A percentile compares a stretch with the other conserved stretches of the same genome.
phyloP scores from a whole-genome alignment of 2,329 filamentous ascomycete genomes.

The Zymoseptoria ardabiliae region DNA sequence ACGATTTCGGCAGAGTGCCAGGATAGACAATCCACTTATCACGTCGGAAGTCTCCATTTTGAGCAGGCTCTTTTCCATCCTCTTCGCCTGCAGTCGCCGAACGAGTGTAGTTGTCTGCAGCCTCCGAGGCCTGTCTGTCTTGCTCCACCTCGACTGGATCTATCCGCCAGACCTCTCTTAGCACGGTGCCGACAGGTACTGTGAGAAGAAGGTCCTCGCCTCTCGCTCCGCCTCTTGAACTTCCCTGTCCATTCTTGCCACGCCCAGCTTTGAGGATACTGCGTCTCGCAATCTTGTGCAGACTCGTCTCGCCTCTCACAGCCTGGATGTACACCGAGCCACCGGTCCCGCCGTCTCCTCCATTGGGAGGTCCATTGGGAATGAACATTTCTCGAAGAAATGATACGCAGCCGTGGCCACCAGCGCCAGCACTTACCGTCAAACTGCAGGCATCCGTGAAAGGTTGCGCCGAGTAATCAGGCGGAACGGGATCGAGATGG shows the following conservation, averaged over 20 bases:
- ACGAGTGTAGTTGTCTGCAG: conserved; percentile 25
- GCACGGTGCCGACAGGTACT: conserved; percentile 86
- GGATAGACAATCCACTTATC: conserved; percentile 85
- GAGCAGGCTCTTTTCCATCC: conserved; percentile 26
- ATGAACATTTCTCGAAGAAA: conserved; percentile 89
- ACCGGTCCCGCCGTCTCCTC: conserved; percentile 85
- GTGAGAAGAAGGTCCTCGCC: conserved; percentile 83
- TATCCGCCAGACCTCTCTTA: conserved; percentile 70
- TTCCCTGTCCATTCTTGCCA: conserved; percentile 73
- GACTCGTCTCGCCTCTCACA: conserved; percentile 78
- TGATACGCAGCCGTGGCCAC: conserved; percentile 88
- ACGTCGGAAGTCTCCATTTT: conserved; percentile 39
- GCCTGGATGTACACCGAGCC: conserved; percentile 94
- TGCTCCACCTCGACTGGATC: conserved; percentile 68
- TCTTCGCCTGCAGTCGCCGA: conserved; percentile 31
- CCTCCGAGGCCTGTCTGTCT: conserved; percentile 28
- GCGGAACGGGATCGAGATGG: conserved; percentile 71
- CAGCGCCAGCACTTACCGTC: conserved; percentile 67
- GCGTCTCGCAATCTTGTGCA: conserved; percentile 81
- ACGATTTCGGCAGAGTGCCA: conserved; percentile 65
- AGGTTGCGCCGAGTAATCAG: conserved; percentile 73
- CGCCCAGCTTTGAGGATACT: conserved; percentile 66
- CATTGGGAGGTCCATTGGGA: conserved; percentile 82
- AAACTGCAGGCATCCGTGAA: conserved; percentile 84
- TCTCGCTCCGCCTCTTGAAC: conserved; percentile 63